Percentiles rank a stretch among this genome's conserved stretches.
phyloP scores from a whole-genome alignment of 306 rosid species.

The Clitoria ternatea region DNA sequence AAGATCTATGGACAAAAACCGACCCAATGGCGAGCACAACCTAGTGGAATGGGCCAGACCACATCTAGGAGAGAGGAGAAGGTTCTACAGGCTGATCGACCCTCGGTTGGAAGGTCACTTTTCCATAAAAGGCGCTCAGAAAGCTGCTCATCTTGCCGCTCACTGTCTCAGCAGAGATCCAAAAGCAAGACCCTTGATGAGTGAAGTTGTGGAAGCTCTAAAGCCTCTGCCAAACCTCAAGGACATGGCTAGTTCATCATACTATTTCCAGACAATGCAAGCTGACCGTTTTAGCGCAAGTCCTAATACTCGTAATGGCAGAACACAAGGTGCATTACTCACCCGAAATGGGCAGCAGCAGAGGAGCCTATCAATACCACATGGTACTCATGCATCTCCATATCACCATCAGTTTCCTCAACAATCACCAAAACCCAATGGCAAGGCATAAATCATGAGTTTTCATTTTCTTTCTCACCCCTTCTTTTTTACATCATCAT shows the following conservation, averaged over 20 bases:
- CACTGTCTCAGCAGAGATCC: constrained; percentile 86
- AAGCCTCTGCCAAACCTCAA: constrained; percentile 85
- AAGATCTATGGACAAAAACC: constrained; percentile 95
- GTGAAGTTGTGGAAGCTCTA: constrained; percentile 78
- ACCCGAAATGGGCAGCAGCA: constrained; percentile 61
- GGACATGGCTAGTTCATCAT: constrained; percentile 98
- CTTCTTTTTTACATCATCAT: constrained; percentile 24
- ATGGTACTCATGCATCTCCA: constrained; percentile 75
- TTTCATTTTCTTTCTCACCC: constrained; percentile 24
- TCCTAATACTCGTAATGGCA: constrained; percentile 66
- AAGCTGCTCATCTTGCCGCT: constrained; percentile 67
- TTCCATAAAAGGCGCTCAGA: constrained; percentile 82
- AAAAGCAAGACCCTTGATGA: constrained; percentile 73
- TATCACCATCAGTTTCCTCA: constrained; percentile 76
- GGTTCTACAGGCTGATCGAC: constrained; percentile 76
- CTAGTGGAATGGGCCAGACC: constrained; percentile 99
- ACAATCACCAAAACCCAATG: constrained; percentile 81
- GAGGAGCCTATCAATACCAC: constrained; percentile 70
- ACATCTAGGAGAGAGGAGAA: constrained; percentile 77
- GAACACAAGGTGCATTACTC: constrained; percentile 53
- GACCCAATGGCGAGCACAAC: constrained; percentile 92
- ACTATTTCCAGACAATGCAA: constrained; percentile 83
- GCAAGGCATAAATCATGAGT: constrained; percentile 52
- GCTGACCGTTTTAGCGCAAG: constrained; percentile 64
- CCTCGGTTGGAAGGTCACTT: constrained; percentile 92